Conservation (phyloP, 805 yeast species). For the Candida ficus region DNA sequence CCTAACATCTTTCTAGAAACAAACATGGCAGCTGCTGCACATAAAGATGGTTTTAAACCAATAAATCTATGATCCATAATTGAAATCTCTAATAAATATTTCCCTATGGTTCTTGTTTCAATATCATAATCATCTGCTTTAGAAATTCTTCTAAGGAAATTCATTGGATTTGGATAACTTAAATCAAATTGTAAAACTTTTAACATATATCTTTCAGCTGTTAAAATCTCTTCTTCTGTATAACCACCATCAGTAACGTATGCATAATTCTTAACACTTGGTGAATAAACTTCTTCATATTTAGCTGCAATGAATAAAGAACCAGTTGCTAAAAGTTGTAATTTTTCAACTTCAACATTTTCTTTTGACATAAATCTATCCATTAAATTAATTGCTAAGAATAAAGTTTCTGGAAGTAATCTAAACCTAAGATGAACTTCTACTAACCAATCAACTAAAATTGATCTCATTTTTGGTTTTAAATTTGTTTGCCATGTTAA, state of each 20-base stretch:
- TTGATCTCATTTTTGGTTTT: slow-evolving; percentile 79
- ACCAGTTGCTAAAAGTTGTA: slow-evolving; percentile 84
- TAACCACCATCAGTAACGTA: slow-evolving; percentile 85
- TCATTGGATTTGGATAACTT: slow-evolving; percentile 85
- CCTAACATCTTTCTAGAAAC: slow-evolving; percentile 69
- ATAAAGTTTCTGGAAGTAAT: slow-evolving; percentile 80
- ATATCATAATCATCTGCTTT: slow-evolving; percentile 89
- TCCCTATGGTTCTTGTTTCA: slow-evolving; percentile 78
- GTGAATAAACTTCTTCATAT: slow-evolving; percentile 87
- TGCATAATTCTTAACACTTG: slow-evolving; percentile 79
- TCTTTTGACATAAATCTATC: slow-evolving; percentile 80
- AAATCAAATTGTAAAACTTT: slow-evolving; percentile 69
- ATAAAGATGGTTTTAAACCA: slow-evolving; percentile 66
- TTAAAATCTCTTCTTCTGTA: slow-evolving; percentile 72
- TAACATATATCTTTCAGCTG: slow-evolving; percentile 76
- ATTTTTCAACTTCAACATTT: slow-evolving; percentile 66
- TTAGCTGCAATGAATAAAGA: slow-evolving; percentile 86
- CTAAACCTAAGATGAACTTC: slow-evolving; percentile 84
- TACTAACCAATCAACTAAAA: slow-evolving; percentile 89
- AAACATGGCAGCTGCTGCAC: slow-evolving; percentile 88
- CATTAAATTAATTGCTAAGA: slow-evolving; percentile 77
- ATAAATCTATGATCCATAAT: slow-evolving; percentile 72
- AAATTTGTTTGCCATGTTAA: slow-evolving; percentile 57
- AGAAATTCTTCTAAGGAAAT: slow-evolving; percentile 80
- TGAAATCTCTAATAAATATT: slow-evolving; percentile 74